These are phyloP conservation scores for Piper betle DNA, from an alignment of 164 flowering plant species.

Conservation along the genomic window DNA sequence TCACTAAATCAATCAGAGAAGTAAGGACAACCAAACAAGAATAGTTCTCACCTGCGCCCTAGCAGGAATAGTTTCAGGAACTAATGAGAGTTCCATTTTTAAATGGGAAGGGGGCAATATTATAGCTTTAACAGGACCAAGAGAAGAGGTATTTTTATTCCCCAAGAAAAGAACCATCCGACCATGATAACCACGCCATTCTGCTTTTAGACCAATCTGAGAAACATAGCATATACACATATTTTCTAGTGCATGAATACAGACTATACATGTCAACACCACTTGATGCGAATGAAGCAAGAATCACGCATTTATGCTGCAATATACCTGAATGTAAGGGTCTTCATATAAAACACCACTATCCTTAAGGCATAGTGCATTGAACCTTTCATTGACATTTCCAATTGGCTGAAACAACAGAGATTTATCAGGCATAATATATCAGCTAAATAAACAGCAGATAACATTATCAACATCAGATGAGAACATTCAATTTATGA, in stretches of 20 bases:
- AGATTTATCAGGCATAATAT: neutral
- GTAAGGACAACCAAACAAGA: neutral
- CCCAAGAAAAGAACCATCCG: conserved; percentile 94
- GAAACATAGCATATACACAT: neutral
- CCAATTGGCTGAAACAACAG: conserved; percentile 69
- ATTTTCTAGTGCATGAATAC: neutral
- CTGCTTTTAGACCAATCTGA: conserved; percentile 95
- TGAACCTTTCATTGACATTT: conserved; percentile 76
- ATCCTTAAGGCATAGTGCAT: conserved; percentile 79
- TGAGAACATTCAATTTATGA: neutral
- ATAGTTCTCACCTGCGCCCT: conserved; percentile 74
- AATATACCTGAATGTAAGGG: conserved; percentile 73
- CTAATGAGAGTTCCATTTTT: conserved; percentile 73
- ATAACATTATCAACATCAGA: neutral
- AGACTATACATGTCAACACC: neutral
- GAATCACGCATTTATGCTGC: neutral
- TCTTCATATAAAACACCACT: conserved; percentile 97
- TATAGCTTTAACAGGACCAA: conserved; percentile 72
- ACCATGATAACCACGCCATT: conserved; percentile 90
- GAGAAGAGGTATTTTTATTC: conserved; percentile 83
- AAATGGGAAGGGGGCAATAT: conserved; percentile 83
- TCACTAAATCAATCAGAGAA: neutral
- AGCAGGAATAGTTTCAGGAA: conserved; percentile 97
- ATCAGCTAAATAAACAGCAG: neutral
- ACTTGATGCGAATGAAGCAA: neutral